Evolutionary conservation across 164 flowering plant species (phyloP).

Genomic region (Hamamelis virginiana): DNA sequence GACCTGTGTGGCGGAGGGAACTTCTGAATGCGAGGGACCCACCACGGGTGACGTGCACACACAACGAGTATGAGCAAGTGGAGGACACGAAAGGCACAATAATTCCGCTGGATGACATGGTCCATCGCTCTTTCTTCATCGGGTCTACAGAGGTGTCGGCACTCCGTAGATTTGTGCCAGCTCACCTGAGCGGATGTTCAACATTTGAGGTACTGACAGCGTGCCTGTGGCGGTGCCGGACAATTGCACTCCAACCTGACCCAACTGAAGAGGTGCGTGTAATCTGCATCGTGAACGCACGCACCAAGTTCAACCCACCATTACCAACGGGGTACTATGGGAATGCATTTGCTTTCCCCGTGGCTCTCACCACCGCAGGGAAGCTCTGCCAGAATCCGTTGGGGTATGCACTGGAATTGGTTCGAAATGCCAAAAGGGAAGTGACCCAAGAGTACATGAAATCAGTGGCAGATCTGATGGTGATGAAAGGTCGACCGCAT

Average conservation of each 20-base stretch:
- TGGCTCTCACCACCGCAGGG: constrained; percentile 18
- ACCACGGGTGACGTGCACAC: constrained; percentile 29
- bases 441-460: constrained; percentile 37
- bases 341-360: constrained; percentile 29
- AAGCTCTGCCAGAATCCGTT: constrained; percentile 24
- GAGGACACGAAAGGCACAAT: constrained; percentile 21
- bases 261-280: constrained; percentile 28
- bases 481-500: constrained; percentile 22
- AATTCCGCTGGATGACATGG: constrained; percentile 23
- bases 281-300: constrained; percentile 17
- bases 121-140: constrained; percentile 36
- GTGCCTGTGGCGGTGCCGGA: constrained; percentile 31
- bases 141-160: constrained; percentile 30
- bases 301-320: constrained; percentile 15
- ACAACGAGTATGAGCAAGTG: constrained; percentile 29
- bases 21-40: constrained; percentile 30
- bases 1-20: constrained; percentile 38
- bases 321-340: constrained; percentile 41
- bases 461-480: no score
- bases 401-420: constrained; percentile 31
- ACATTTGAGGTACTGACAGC: constrained; percentile 37
- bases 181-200: constrained; percentile 16
- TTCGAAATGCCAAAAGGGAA: constrained; percentile 18
- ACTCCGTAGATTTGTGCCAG: constrained; percentile 18
- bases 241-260: constrained; percentile 21